Conservation (phyloP, 345 rosid genomes). For the Brassica nigra region DNA sequence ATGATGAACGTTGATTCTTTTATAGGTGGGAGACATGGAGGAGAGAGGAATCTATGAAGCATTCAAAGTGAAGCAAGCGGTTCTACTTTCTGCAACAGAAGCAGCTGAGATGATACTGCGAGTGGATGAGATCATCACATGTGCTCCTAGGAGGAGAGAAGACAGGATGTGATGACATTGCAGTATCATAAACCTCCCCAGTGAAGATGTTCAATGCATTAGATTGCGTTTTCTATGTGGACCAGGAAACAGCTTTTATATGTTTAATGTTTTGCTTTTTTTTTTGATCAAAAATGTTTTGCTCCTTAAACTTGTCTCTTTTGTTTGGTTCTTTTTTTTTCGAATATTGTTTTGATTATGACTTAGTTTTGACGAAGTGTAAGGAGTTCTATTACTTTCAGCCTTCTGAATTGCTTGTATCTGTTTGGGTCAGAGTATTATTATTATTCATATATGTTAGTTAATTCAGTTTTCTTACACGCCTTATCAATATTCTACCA, state of each 20-base stretch:
- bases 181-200: background rate
- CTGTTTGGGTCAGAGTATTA: background rate
- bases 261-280: slow-evolving; percentile 1
- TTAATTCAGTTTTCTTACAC: background rate
- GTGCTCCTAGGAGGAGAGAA: slow-evolving; percentile 82
- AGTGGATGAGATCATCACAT: slow-evolving; percentile 78
- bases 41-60: slow-evolving; percentile 86
- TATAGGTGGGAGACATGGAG: slow-evolving; percentile 88
- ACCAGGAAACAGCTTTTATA: background rate
- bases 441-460: background rate
- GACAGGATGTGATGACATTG: slow-evolving; percentile 61
- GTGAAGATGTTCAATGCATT: slow-evolving; percentile 4
- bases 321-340: background rate
- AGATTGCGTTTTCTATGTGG: slow-evolving; percentile 16
- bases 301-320: background rate
- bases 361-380: slow-evolving; percentile 12
- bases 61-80: slow-evolving; percentile 95
- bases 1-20: background rate
- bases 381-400: background rate
- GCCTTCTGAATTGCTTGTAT: background rate
- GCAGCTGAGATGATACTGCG: slow-evolving; percentile 91
- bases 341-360: slow-evolving; percentile 3
- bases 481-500: background rate
- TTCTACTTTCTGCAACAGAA: slow-evolving; percentile 92
- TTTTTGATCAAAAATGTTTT: background rate